Conservation (phyloP, 345 rosid species). For the Durio zibethinus region DNA sequence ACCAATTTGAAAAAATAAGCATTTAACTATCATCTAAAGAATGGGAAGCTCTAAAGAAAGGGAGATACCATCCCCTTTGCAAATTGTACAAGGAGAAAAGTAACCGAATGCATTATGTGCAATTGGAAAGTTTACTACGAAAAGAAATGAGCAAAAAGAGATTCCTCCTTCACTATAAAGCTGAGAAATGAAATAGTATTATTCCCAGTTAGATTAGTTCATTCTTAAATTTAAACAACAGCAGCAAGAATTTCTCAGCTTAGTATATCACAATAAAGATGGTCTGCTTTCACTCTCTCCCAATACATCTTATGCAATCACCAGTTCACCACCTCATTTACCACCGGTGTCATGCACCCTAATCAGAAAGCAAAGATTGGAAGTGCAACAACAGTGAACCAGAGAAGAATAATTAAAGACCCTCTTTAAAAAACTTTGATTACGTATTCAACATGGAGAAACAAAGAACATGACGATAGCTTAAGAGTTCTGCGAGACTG, state of each 20-base stretch:
- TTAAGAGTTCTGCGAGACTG: too few species aligned
- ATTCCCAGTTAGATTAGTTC: neutral
- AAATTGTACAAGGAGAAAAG: neutral
- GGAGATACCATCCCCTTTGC: neutral
- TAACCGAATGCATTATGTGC: neutral
- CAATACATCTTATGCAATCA: neutral
- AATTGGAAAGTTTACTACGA: neutral
- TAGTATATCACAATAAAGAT: neutral
- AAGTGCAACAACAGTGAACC: neutral
- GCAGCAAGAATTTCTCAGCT: neutral
- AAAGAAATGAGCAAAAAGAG: neutral
- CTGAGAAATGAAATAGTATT: neutral
- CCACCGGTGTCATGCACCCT: neutral
- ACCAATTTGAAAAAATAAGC: neutral
- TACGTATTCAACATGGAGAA: neutral
- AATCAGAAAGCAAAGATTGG: neutral
- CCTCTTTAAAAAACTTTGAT: neutral
- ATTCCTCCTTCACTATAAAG: neutral
- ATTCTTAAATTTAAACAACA: neutral
- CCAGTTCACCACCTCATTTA: neutral
- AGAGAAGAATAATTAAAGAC: neutral
- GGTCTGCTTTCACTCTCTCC: neutral
- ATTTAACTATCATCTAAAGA: neutral
- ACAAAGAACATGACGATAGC: neutral
- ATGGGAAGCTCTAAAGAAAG: neutral